These are phyloP conservation scores for Fusarium albidum DNA, from an alignment of 2,329 filamentous ascomycete species.

Conservation along the genomic window DNA sequence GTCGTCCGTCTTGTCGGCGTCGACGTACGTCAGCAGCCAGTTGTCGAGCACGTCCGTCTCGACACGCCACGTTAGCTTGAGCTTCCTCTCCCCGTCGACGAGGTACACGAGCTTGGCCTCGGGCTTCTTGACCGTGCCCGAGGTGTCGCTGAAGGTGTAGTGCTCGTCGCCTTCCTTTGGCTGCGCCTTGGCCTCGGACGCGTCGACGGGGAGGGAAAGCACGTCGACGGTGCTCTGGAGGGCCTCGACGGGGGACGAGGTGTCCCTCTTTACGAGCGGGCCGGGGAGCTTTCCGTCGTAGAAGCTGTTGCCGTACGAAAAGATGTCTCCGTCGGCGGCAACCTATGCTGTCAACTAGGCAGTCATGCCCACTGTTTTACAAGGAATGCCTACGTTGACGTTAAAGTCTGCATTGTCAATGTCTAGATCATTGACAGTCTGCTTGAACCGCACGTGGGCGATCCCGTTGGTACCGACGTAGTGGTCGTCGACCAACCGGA, in stretches of 20 bases:
- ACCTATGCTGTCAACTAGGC: constrained; percentile 46
- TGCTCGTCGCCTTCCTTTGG: constrained; percentile 38
- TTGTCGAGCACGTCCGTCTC: constrained; percentile 65
- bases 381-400: constrained; percentile 58
- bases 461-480: constrained; percentile 65
- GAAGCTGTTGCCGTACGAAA: constrained; percentile 64
- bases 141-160: constrained; percentile 55
- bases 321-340: constrained; percentile 60
- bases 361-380: too few relatives aligned
- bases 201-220: constrained; percentile 44
- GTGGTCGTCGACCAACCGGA: constrained; percentile 60
- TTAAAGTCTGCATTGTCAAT: constrained; percentile 70
- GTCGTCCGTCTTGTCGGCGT: constrained; percentile 55
- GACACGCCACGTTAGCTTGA: constrained; percentile 64
- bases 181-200: constrained; percentile 38
- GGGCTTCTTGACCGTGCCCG: constrained; percentile 59
- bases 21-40: constrained; percentile 68
- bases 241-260: constrained; percentile 53
- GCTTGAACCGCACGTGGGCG: constrained; percentile 66
- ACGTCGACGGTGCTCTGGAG: constrained; percentile 50
- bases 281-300: constrained; percentile 54
- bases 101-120: constrained; percentile 65
- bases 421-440: constrained; percentile 65
- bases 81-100: constrained; percentile 53
- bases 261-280: constrained; percentile 50